Evolutionary conservation across 768 basidiomycete species (phyloP), one percentile per base, ranked within the genome.

Genomic region (Cystobasidiopsis lactophilus): DNA sequence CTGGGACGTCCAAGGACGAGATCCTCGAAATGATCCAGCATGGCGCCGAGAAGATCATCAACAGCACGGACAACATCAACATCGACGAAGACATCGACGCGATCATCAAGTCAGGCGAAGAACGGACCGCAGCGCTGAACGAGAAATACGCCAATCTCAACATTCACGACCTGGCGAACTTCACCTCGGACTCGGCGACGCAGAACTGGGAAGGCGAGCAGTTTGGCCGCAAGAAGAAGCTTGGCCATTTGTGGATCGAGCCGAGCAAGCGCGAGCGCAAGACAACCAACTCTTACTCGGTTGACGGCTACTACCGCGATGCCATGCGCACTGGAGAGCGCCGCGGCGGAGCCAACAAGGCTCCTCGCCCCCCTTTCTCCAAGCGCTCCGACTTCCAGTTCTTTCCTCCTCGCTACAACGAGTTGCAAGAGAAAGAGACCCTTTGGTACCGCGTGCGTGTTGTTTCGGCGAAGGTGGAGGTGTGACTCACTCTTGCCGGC

Each of bases 11-110:
- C 58, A 96, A 96, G 70, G 93, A 96, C 45, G 93, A 96, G 54
- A 72, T 98, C 14, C 69, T 96, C 33, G 89, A 96, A 64, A 98
- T 96, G 86, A 96, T 98, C 54, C 80, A 88, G 5, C 86, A 91
- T 62, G 91, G 93, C 19, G 91, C 88, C 0, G 91, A 96, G 65
- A 82, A 85, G 67, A 95, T 98, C 52, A 88, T 96, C 66, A 91
- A 80, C 63, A 70, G 78, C 3, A 65, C 67, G 0, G 79, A 82
- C 14, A 49, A 55, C 31, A 61, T 63, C 66, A n/a, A 47, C 21
- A 56, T 58, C 49, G 41, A 86, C 58, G 84, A 79, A 30, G 88
- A 93, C 63, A 96, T 96, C 52, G 91, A 96, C 40, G 84, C 72
- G 2, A 89, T 98, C 68, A 95, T 98, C 58, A 73, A 75, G 2